Base-by-base conservation (phyloP, 192 early-diverging fungal species). In the Kappamyces sp. region DNA sequence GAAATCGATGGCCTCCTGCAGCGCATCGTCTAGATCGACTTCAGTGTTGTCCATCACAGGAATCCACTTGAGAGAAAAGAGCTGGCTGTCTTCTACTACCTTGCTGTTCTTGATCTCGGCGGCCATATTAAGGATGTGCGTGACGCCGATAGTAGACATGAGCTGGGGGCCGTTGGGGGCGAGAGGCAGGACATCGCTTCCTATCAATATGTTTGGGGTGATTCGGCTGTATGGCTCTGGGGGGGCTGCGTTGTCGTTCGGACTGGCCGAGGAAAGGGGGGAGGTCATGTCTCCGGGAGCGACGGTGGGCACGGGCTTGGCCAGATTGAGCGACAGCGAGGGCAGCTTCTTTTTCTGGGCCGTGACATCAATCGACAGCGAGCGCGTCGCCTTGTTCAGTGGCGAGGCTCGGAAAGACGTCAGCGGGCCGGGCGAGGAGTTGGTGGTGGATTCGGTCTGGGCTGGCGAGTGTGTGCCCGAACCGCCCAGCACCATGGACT, bases 101-200 rank as follows among this genome's bases (percentile, higher is more conserved):
- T 72, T 44, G 61, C 61, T 36, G 61, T 83, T 76, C 49, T 75
- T 44, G 41, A 87, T 82, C 62, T 90, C 86, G 40, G 66, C 74
- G 2, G 88, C 88, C 85, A 90, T 83, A 63, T 90, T 90, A 7
- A 90, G 66, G 13, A 90, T 79, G 41, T 87, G 76, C 31, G 77
- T 75, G 46, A 90, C 74, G 6, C 75, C 75, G 8, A 82, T 51
- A 15, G 46, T 37, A 12, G 71, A 40, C 33, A 90, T 60, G 55
- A 79, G 73, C n/a, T 53, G 41, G 5, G 81, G 65, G 6, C 78
- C 77, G 34, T 87, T 81, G 10, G 33, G 8, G 2, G 69, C 66
- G 8, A 64, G 70, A 2, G 82, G 84, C 13, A 84, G 65, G 5
- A 78, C 70, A 52, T 87, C 85, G 1, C 79, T 80, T 9, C 86